These are phyloP conservation scores for Cryphonectria nitschkei DNA, from an alignment of 2,329 filamentous ascomycete genomes.

Conservation along the genomic window DNA sequence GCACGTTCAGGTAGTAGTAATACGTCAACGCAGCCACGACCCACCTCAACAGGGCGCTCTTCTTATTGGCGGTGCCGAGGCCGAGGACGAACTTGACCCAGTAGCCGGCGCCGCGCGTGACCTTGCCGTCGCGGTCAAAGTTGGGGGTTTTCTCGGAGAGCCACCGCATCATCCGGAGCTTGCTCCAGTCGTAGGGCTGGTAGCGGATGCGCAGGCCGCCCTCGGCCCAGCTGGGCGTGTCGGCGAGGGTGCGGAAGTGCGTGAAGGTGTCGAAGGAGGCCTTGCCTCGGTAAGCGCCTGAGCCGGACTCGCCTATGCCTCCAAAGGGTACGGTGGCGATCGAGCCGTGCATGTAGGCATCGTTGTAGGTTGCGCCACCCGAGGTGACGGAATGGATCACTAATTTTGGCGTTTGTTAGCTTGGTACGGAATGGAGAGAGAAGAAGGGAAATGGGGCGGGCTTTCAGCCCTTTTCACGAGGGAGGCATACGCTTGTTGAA, in stretches of 20 bases:
- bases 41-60: slow-evolving; percentile 59
- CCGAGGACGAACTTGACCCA: slow-evolving; percentile 56
- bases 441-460: background rate
- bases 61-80: slow-evolving; percentile 53
- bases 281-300: slow-evolving; percentile 77
- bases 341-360: slow-evolving; percentile 50
- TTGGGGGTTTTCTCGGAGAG: slow-evolving; percentile 54
- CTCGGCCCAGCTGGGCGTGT: slow-evolving; percentile 70
- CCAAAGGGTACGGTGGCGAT: slow-evolving; percentile 78
- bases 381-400: slow-evolving; percentile 67
- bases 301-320: slow-evolving; percentile 72
- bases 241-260: slow-evolving; percentile 59
- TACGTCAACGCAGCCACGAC: slow-evolving; percentile 42
- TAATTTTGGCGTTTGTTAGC: slow-evolving; percentile 35
- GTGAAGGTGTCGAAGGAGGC: slow-evolving; percentile 72
- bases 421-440: background rate
- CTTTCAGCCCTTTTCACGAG: too few relatives aligned
- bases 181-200: slow-evolving; percentile 59
- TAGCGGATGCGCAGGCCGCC: slow-evolving; percentile 68
- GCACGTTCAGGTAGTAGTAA: slow-evolving; percentile 24
- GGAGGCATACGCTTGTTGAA: slow-evolving; percentile 66
- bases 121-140: slow-evolving; percentile 64
- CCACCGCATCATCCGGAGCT: slow-evolving; percentile 49
- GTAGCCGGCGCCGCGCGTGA: slow-evolving; percentile 55
- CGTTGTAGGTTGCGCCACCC: slow-evolving; percentile 70